Evolutionary conservation across 371 early-diverging fungal species (phyloP), one percentile per base, ranked within the genome.

Genomic region (Mucor mucedo): DNA sequence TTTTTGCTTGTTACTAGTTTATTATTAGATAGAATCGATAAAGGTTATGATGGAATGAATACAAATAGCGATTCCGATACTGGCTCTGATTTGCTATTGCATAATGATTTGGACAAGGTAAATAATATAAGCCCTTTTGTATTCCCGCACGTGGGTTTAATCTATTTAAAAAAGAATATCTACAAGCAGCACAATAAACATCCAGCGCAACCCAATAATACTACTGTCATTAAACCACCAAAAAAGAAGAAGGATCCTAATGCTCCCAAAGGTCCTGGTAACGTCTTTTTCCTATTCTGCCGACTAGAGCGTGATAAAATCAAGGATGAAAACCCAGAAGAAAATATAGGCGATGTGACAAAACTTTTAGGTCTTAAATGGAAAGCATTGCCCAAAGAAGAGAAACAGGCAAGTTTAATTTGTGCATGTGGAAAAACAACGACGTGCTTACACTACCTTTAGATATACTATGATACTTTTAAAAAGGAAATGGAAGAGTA

Each of bases 191-290:
- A 53, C 11, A 53, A 21, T 21, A 21, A 44, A 11, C 41, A 52
- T 30, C 52, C 42, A 53, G 16, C 14, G 3, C 32, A 60, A 53
- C 21, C 16, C 40, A 45, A 58, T 14, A 33, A 28, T 6, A 44
- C 47, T 6, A 54, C 62, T 30, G 47, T 57, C 39, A 58, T 58
- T 11, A 76, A 79, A 40, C 56, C 73, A 8, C 80, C 75, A 21
- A 73, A 67, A 41, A 75, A 72, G 52, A 80, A 80, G 47, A 82
- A 77, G 52, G 89, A 89, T 67, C 89, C 89, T 16, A 87, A 87
- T 63, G 89, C 89, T 10, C 89, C 89, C 21, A 85, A 84, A 74
- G 78, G 87, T 0, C 87, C 87, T 13, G 84, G 86, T 32, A 89
- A 89, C 65, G 89, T 87, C 4, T 89, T 87, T 62, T 85, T 87